Conservation (phyloP, 2,329 filamentous ascomycete genomes). For the Pseudocercospora fijiensis region DNA sequence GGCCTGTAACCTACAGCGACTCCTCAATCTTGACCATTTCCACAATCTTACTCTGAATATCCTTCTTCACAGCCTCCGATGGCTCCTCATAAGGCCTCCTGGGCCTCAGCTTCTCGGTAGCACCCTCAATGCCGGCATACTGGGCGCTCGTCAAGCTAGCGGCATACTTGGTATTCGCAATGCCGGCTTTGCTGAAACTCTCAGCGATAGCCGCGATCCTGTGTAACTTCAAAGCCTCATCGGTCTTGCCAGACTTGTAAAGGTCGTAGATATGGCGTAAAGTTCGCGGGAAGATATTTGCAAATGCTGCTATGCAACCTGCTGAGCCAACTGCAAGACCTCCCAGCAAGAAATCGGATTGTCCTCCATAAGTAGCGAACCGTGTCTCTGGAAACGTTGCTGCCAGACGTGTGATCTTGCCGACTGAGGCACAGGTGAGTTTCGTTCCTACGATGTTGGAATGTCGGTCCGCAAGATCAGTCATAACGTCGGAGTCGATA, state of each 20-base stretch:
- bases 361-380: conserved; percentile 70
- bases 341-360: conserved; percentile 67
- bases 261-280: conserved; percentile 58
- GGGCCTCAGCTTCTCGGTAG: conserved; percentile 58
- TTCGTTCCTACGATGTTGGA: conserved; percentile 68
- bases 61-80: conserved; percentile 46
- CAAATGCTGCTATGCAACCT: conserved; percentile 59
- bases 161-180: conserved; percentile 65
- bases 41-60: conserved; percentile 44
- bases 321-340: conserved; percentile 54
- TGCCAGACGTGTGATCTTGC: conserved; percentile 65
- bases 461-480: conserved; percentile 54
- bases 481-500: conserved; percentile 65
- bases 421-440: conserved; percentile 71
- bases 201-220: conserved; percentile 61
- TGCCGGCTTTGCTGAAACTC: conserved; percentile 62
- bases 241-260: conserved; percentile 55
- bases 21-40: conserved; percentile 46
- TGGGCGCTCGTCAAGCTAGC: conserved; percentile 59
- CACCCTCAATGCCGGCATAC: conserved; percentile 59
- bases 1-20: conserved; percentile 22
- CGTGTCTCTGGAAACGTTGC: conserved; percentile 51
- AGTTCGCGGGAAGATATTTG: conserved; percentile 54
- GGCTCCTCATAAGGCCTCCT: conserved; percentile 60
- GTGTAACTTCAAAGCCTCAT: conserved; percentile 60